A percentile compares a stretch with the other conserved stretches of the same genome.
phyloP scores from a whole-genome alignment of 257 asterid genomes.

The Solanum raphanifolium region DNA sequence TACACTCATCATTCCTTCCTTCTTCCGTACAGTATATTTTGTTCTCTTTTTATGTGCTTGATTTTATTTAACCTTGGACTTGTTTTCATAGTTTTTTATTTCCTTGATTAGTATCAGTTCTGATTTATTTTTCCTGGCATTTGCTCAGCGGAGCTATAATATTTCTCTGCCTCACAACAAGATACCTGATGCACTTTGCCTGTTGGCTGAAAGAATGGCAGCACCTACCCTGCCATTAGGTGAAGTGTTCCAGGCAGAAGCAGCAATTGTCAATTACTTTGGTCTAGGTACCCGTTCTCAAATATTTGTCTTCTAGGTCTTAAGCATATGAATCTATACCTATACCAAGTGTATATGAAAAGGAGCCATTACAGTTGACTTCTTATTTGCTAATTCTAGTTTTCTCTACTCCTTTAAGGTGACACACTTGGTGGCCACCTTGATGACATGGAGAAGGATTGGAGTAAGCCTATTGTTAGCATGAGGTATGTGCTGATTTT shows the following conservation, averaged over 20 bases:
- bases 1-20: background rate
- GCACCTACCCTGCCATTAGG: constrained; percentile 68
- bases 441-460: constrained; percentile 97
- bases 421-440: constrained; percentile 97
- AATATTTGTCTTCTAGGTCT: background rate
- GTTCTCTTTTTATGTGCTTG: background rate
- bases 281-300: constrained; percentile 38
- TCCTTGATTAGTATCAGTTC: background rate
- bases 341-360: background rate
- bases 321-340: background rate
- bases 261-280: constrained; percentile 93
- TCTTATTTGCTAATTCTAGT: background rate
- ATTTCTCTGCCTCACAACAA: constrained; percentile 70
- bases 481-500: constrained; percentile 45
- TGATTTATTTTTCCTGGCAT: background rate
- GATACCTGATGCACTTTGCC: constrained; percentile 71
- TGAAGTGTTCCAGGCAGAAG: constrained; percentile 81
- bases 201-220: constrained; percentile 64
- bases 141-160: constrained; percentile 65
- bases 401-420: constrained; percentile 31
- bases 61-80: background rate
- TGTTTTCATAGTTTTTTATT: background rate
- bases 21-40: background rate
- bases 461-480: constrained; percentile 98
- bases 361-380: background rate